Evolutionary conservation across 2,329 filamentous ascomycete species (phyloP), one percentile per base, ranked within the genome.

Genomic region (Dryadomyces quercivorus): DNA sequence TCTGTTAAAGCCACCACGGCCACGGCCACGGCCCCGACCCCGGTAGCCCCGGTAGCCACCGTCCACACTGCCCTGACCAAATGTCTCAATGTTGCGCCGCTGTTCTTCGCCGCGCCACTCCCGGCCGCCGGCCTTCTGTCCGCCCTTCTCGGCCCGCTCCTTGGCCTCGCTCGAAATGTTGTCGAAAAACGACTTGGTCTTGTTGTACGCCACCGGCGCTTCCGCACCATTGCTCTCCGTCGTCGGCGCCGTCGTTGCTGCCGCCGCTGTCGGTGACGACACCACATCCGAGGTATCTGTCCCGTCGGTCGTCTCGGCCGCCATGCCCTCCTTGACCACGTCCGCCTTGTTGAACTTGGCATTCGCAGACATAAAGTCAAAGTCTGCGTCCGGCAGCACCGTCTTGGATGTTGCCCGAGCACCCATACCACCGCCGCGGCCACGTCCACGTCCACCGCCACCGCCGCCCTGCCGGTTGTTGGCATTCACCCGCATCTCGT

Each of bases 151-250:
- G 52, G 88, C 83, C 46, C 93, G 82, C 60, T 98, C 93, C 68
- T 87, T 94, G 58, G 88, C 80, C 67, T 98, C 93, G 61, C 88
- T 95, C 1, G 89, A 95, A 60, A 98, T 96, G 69, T 98, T 96
- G 71, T 98, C 93, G 65, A 98, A 98, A 76, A 98, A 98, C 1
- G 89, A 95, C 3, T 74, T 82, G 5, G 84, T 78, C 70, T 90
- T 95, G 74, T 96, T 92, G 72, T 98, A 98, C 0, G 81, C 78
- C 34, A 70, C 66, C 40, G 74, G 71, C 13, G 60, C 59, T 5
- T 44, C 57, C 0, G 56, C n/a, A 18, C 18, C 54, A 1, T 31
- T 31, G 26, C 26, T 31, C 26, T 31, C 47, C 22, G 5, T 58
- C 55, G 5, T 56, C 44, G 1, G 57, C 36, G 9, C 52, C 55